Conservation (phyloP, 2,329 filamentous ascomycete species). For the Cryphonectria japonica region DNA sequence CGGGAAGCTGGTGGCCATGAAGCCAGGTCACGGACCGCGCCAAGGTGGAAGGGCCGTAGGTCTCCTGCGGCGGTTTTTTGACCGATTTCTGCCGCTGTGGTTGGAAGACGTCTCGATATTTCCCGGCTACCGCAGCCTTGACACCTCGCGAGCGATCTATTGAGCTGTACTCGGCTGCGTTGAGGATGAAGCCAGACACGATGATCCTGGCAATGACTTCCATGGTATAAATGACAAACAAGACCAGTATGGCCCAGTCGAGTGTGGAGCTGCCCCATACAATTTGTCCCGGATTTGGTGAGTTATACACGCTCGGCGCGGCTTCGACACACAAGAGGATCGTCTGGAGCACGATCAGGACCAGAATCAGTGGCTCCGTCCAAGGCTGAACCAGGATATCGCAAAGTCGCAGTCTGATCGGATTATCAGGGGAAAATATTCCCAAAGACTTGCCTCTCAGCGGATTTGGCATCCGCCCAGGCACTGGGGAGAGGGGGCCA, state of each 20-base stretch:
- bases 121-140: conserved; percentile 72
- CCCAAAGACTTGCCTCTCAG: conserved; percentile 85
- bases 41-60: conserved; percentile 65
- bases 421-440: conserved; percentile 79
- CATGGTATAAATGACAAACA: conserved; percentile 89
- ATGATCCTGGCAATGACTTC: conserved; percentile 84
- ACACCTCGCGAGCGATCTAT: conserved; percentile 79
- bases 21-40: conserved; percentile 79
- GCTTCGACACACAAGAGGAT: conserved; percentile 87
- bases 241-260: conserved; percentile 78
- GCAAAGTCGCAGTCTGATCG: conserved; percentile 74
- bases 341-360: conserved; percentile 87
- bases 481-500: conserved; percentile 38
- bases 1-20: conserved; percentile 61
- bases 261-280: conserved; percentile 71
- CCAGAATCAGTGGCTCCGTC: conserved; percentile 82
- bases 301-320: conserved; percentile 68
- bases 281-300: conserved; percentile 62
- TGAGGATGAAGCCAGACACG: conserved; percentile 91
- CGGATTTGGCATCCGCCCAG: conserved; percentile 66
- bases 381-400: conserved; percentile 84
- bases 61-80: conserved; percentile 53
- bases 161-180: conserved; percentile 89
- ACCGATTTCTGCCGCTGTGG: conserved; percentile 74
- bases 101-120: conserved; percentile 79